Evolutionary conservation across 2,329 filamentous ascomycete species (phyloP), one percentile per base, ranked within the genome.

Genomic region (Trichophyton rubrum): DNA sequence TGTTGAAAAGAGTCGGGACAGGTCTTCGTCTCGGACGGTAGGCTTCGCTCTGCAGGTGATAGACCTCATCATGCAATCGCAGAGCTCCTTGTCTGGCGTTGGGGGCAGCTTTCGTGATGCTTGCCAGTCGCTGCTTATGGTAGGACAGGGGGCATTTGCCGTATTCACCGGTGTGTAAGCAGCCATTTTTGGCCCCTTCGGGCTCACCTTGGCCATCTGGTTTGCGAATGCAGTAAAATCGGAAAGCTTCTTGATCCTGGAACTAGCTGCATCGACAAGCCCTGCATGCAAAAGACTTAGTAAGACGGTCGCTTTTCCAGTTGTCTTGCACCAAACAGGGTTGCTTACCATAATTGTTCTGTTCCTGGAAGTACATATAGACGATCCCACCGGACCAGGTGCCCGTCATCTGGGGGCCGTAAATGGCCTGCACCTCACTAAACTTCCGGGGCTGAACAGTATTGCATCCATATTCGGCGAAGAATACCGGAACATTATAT

Each of bases 391-490:
- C 93, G 61, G 89, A 95, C 84, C 93, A 93, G 70, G 96, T 89
- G 13, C 76, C 74, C 30, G 85, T 88, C 93, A 99, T 99, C 63
- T 90, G 72, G 62, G 80, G 72, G 59, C 86, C 85, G 77, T 88
- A 99, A 8, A 99, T 84, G 59, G 88, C 86, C 51, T 77, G 79
- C 49, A 95, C 91, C 74, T 99, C 95, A 63, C 88, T 83, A 77
- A 95, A 99, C 63, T 82, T 80, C 76, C 93, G 89, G 63, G 82
- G 84, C 49, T 81, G 79, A 71, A 76, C 80, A 51, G 79, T 79
- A 78, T 95, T 97, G 85, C 93, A 99, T 68, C 93, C 93, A 72
- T 99, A 99, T 78, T 99, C 93, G 66, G 93, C 92, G 73, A 99
- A 96, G 85, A 99, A 99, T 69, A 90, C 88, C 53, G 93, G 93